phyloP scores from a whole-genome alignment of 2,329 filamentous ascomycete species.

The Colletotrichum cuscutae region DNA sequence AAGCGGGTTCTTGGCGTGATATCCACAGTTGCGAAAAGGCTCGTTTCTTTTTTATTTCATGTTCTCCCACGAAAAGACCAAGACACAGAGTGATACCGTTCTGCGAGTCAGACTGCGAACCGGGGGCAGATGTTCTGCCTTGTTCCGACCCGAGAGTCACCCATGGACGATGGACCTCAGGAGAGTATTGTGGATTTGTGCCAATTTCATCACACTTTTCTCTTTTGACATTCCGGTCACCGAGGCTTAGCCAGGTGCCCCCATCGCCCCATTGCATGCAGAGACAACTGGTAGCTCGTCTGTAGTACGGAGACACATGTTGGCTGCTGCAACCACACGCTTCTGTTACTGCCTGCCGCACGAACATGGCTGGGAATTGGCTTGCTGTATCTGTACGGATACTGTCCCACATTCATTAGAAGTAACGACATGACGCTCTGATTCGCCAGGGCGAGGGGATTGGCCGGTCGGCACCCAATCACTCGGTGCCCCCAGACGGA shows the following conservation, averaged over 20 bases:
- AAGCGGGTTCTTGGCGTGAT: background rate
- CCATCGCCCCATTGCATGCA: background rate
- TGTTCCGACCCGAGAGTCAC: background rate
- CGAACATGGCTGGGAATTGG: background rate
- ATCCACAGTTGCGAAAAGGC: background rate
- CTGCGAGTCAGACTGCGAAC: constrained; percentile 14
- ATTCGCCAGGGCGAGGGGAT: background rate
- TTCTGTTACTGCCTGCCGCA: background rate
- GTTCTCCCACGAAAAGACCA: background rate
- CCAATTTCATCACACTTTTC: background rate
- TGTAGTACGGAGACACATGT: background rate
- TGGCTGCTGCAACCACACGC: background rate
- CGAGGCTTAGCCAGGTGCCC: background rate
- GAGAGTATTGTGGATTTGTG: constrained; percentile 11
- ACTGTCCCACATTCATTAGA: background rate
- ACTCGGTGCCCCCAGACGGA: background rate
- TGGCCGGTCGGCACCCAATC: background rate
- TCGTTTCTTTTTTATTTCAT: background rate
- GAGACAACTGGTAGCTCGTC: background rate
- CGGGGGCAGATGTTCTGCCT: constrained; percentile 17
- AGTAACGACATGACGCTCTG: background rate
- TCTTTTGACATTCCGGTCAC: background rate
- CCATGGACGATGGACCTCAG: background rate
- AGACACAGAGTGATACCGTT: background rate
- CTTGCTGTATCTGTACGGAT: background rate